Evolutionary conservation across 2,329 filamentous ascomycete species (phyloP), one percentile per base, ranked within the genome.

Genomic region (Fusarium veterinarium): DNA sequence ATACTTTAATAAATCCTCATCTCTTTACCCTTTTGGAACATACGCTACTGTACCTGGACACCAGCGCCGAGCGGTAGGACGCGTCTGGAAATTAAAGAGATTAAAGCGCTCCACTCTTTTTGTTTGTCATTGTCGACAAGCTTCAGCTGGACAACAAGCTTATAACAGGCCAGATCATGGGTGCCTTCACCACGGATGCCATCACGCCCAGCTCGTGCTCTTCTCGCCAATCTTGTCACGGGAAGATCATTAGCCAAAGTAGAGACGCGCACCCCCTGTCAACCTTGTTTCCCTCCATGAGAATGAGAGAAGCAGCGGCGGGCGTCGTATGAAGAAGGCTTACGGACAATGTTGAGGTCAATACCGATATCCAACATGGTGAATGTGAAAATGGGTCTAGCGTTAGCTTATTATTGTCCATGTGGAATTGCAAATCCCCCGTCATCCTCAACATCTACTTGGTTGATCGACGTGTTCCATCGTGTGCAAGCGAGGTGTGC

Each of bases 171-270:
- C 44, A 56, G 20, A 33, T 59, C 49, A 25, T 45, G 31, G 35
- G 40, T 33, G 30, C 38, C 35, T 46, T 44, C 14, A 33, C 16
- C 38, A 68, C 42, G 64, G 60, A 68, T 64, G 48, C 53, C 52
- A 67, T 61, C 49, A 42, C 44, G 28, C 62, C 49, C 60, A 63
- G 69, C 52, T 65, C 64, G 63, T 70, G 58, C 70, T 69, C 64
- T 55, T 60, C 74, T 77, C 75, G 75, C 75, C 69, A 71, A 77
- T 77, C 75, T 77, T 63, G 64, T 66, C 38, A 52, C 75, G 75
- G 75, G 75, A 76, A 70, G 75, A 77, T 77, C 74, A 75, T 59
- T 58, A 52, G 53, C 56, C 65, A 68, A 72, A 63, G 63, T 56
- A 72, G 66, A 64, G 64, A 71, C 67, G 48, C 70, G 60, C 70